These are phyloP conservation scores for Colletotrichum echinochloae DNA, from an alignment of 2,329 filamentous ascomycete species.

Conservation along the genomic window DNA sequence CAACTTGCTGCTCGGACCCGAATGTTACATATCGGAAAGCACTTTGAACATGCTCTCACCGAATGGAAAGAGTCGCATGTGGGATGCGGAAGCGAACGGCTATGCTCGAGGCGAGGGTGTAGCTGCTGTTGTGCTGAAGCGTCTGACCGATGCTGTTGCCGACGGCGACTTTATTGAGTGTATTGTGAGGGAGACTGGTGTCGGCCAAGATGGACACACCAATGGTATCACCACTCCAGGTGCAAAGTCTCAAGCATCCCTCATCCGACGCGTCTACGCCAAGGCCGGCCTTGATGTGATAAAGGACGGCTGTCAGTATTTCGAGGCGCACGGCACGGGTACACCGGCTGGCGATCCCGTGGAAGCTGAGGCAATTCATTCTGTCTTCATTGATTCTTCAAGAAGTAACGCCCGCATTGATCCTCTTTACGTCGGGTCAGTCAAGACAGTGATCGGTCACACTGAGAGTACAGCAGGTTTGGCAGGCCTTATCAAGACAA, in stretches of 20 bases:
- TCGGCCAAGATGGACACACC: constrained; percentile 71
- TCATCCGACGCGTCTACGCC: constrained; percentile 47
- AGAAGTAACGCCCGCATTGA: too few relatives aligned
- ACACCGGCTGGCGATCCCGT: constrained; percentile 53
- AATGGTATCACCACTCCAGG: constrained; percentile 58
- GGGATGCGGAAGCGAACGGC: constrained; percentile 59
- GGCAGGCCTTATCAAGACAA: background rate
- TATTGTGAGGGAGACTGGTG: constrained; percentile 45
- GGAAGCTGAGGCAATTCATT: constrained; percentile 49
- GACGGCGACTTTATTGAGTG: constrained; percentile 45
- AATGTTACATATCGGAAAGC: constrained; percentile 35
- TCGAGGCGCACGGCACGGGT: constrained; percentile 54
- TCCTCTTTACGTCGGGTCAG: background rate
- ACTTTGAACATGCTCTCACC: constrained; percentile 52
- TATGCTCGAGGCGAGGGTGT: constrained; percentile 66
- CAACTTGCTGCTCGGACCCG: constrained; percentile 40
- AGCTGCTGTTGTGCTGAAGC: constrained; percentile 60
- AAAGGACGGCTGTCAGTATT: constrained; percentile 33
- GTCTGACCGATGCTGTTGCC: constrained; percentile 54
- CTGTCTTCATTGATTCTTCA: background rate
- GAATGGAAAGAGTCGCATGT: constrained; percentile 51
- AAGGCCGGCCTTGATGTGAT: constrained; percentile 18
- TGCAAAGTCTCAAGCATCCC: constrained; percentile 43
- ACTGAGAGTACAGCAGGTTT: background rate
- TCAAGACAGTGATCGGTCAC: background rate